phyloP scores from a whole-genome alignment of 148 eudicot species.

The Fagopyrum homotropicum region DNA sequence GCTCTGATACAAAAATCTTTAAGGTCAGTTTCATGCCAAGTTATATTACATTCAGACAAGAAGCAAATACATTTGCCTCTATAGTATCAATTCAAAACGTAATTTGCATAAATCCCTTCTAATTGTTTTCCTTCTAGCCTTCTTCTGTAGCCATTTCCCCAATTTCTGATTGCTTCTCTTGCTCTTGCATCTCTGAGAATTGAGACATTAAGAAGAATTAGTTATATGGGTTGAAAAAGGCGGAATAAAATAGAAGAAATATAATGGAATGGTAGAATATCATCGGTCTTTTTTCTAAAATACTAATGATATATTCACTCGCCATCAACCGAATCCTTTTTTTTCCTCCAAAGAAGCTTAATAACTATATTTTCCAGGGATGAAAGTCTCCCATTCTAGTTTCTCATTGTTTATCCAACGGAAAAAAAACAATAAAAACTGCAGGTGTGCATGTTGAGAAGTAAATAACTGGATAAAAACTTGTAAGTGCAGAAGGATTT shows the following conservation, averaged over 20 bases:
- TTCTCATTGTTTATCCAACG: too few species aligned
- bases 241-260: background rate
- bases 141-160: slow-evolving; percentile 28
- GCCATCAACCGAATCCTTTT: background rate
- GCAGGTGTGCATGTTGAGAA: background rate
- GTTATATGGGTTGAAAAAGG: background rate
- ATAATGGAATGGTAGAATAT: slow-evolving; percentile 1
- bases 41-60: background rate
- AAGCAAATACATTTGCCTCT: background rate
- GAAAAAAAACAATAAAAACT: background rate
- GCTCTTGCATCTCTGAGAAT: slow-evolving; percentile 54
- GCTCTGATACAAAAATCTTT: background rate
- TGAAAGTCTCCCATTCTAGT: background rate
- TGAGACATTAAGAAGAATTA: background rate
- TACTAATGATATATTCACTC: background rate
- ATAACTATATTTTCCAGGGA: background rate
- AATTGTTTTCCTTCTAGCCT: slow-evolving; percentile 4
- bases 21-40: background rate
- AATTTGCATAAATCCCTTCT: slow-evolving; percentile 6
- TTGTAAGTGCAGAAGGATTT: background rate
- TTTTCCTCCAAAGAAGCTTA: background rate
- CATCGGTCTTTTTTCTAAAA: background rate
- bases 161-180: slow-evolving; percentile 39
- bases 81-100: background rate
- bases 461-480: background rate